Percentiles rank a stretch among this genome's conserved stretches.
These are phyloP conservation scores for Salix exigua DNA, from an alignment of 345 rosid species.

Conservation along the genomic window DNA sequence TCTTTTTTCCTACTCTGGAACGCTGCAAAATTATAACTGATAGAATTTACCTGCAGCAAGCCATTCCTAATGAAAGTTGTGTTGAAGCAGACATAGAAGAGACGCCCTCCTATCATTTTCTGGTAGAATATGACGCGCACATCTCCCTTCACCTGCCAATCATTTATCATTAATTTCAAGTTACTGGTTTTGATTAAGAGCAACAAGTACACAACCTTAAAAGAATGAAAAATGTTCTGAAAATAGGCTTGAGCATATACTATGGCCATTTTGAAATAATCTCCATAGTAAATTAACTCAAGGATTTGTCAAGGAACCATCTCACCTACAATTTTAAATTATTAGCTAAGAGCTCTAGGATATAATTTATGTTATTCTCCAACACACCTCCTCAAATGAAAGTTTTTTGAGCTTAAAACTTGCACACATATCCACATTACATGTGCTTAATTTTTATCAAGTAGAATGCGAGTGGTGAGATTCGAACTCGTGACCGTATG, in stretches of 20 bases:
- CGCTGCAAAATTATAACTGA: no score
- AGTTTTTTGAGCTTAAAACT: fast-evolving
- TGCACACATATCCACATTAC: fast-evolving
- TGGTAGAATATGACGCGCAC: slow-evolving; percentile 75
- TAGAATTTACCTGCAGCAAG: slow-evolving; percentile 62
- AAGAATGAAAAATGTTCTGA: neutral
- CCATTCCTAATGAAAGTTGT: slow-evolving; percentile 78
- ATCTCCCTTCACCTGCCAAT: slow-evolving; percentile 65
- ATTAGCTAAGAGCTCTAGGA: no score
- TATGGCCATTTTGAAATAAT: no score
- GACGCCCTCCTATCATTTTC: slow-evolving; percentile 83
- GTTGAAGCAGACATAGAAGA: slow-evolving; percentile 86
- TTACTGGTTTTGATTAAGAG: neutral
- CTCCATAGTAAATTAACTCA: no score
- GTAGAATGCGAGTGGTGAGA: no score
- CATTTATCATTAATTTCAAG: neutral
- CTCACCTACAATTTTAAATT: no score
- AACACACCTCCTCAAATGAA: no score
- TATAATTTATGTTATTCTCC: no score
- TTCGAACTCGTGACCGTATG: no score
- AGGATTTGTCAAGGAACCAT: no score
- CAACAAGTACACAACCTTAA: neutral
- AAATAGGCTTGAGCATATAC: neutral
- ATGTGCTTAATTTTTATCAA: no score
- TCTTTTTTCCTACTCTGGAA: no score